Percentiles rank a stretch among this genome's conserved stretches.
Conservation (phyloP, 2,329 filamentous ascomycete genomes). For the Phaeosphaeria sp. region DNA sequence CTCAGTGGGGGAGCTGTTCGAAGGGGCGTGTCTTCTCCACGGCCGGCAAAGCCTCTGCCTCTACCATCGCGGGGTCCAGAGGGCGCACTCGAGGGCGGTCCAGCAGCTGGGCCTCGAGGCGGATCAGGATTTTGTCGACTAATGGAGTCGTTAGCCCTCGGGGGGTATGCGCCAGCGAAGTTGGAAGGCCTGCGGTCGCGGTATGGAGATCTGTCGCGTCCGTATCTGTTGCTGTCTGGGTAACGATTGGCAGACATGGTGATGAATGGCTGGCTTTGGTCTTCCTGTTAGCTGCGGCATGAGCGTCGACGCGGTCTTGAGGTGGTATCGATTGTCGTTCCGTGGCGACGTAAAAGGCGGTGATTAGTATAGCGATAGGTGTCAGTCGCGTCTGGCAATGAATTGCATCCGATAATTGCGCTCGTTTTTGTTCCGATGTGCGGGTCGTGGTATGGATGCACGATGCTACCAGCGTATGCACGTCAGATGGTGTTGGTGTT, state of each 20-base stretch:
- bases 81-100: slow-evolving; percentile 37
- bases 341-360: no score
- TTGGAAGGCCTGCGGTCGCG: slow-evolving; percentile 71
- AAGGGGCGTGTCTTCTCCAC: slow-evolving; percentile 68
- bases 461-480: not conserved
- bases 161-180: slow-evolving; percentile 63
- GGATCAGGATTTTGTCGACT: slow-evolving; percentile 58
- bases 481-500: slow-evolving; percentile 11
- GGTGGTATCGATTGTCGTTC: not conserved
- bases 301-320: slow-evolving; percentile 8
- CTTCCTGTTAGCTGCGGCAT: slow-evolving; percentile 20
- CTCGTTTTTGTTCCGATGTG: not conserved
- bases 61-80: slow-evolving; percentile 60
- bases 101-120: slow-evolving; percentile 47
- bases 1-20: slow-evolving; percentile 62
- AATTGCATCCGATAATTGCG: not conserved
- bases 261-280: slow-evolving; percentile 8
- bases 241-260: slow-evolving; percentile 46
- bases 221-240: slow-evolving; percentile 45
- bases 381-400: no score
- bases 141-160: slow-evolving; percentile 49
- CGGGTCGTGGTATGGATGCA: not conserved
- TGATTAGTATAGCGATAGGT: no score
- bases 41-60: slow-evolving; percentile 66
- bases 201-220: slow-evolving; percentile 61